Evolutionary conservation across 2,329 filamentous ascomycete species (phyloP).

Genomic region (Monilinia polystroma): DNA sequence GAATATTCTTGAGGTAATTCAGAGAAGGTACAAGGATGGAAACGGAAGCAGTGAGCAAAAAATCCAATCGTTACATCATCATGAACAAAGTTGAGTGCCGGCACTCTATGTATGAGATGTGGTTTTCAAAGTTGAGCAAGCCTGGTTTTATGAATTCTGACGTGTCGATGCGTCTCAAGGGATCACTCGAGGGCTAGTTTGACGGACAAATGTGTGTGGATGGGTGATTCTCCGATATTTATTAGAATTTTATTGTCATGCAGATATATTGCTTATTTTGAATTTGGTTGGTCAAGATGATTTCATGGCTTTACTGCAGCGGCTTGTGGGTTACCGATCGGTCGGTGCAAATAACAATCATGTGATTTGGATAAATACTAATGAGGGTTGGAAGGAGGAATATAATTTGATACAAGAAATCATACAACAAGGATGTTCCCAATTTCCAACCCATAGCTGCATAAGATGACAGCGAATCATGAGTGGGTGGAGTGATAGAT

Average conservation of each 20-base stretch:
- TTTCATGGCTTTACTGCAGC: constrained; percentile 22
- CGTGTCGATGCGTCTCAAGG: constrained; percentile 22
- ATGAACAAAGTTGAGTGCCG: constrained; percentile 17
- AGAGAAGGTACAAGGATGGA: constrained; percentile 3
- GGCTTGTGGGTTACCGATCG: constrained; percentile 21
- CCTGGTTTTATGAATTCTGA: constrained; percentile 24
- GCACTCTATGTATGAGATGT: constrained; percentile 21
- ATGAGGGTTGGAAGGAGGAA: constrained; percentile 16
- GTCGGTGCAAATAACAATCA: constrained; percentile 19
- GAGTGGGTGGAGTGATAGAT: constrained; percentile 18
- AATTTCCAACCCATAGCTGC: constrained; percentile 5
- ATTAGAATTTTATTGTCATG: constrained; percentile 22
- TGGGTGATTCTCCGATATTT: constrained; percentile 18
- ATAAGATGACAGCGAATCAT: constrained; percentile 23
- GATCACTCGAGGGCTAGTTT: constrained; percentile 12
- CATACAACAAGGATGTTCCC: constrained; percentile 18
- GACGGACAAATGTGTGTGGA: constrained; percentile 14
- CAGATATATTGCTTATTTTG: constrained; percentile 19
- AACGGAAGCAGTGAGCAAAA: constrained; percentile 8
- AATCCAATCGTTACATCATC: constrained; percentile 20
- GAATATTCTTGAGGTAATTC: constrained; percentile 15
- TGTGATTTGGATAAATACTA: constrained; percentile 20
- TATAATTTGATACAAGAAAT: constrained; percentile 13
- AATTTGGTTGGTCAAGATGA: constrained; percentile 19
- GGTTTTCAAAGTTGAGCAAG: constrained; percentile 10